Conservation (phyloP, 352 stramenopile genomes). For the Phytophthora ramorum region DNA sequence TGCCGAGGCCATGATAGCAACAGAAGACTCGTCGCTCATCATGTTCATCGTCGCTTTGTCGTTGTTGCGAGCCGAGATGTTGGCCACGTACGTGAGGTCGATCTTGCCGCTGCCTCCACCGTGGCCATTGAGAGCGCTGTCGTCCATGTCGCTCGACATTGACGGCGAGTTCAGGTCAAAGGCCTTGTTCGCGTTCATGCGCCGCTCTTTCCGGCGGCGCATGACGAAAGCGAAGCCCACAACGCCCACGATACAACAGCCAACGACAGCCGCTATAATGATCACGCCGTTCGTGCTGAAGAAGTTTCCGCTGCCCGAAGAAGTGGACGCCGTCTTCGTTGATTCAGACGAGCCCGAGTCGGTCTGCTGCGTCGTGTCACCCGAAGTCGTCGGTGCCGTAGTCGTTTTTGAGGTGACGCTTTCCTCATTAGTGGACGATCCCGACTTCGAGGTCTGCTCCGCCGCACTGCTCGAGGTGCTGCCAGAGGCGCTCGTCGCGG, state of each 20-base stretch:
- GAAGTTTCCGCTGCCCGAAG: constrained; percentile 4
- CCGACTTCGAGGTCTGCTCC: constrained; percentile 5
- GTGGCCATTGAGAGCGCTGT: constrained; percentile 34
- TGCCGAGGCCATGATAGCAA: constrained; percentile 46
- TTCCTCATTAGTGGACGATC: constrained; percentile 7
- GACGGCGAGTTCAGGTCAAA: constrained; percentile 38
- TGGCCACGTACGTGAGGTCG: constrained; percentile 56
- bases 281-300: constrained; percentile 38
- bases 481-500: constrained; percentile 8
- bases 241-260: constrained; percentile 48
- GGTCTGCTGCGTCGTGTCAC: not conserved
- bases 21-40: constrained; percentile 45
- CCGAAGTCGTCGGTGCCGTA: constrained; percentile 9
- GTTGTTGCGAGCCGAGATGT: constrained; percentile 55
- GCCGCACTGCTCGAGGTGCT: constrained; percentile 17
- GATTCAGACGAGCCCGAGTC: constrained; percentile 15
- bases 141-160: constrained; percentile 47
- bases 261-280: constrained; percentile 46
- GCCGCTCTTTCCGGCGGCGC: constrained; percentile 49
- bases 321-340: constrained; percentile 33
- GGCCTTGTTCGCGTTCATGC: constrained; percentile 40
- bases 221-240: constrained; percentile 55
- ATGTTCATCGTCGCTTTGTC: constrained; percentile 30
- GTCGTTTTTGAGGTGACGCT: constrained; percentile 7
- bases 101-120: constrained; percentile 37